Conservation (phyloP, 495 filamentous ascomycete species). For the Rostrohypoxylon terebratum region DNA sequence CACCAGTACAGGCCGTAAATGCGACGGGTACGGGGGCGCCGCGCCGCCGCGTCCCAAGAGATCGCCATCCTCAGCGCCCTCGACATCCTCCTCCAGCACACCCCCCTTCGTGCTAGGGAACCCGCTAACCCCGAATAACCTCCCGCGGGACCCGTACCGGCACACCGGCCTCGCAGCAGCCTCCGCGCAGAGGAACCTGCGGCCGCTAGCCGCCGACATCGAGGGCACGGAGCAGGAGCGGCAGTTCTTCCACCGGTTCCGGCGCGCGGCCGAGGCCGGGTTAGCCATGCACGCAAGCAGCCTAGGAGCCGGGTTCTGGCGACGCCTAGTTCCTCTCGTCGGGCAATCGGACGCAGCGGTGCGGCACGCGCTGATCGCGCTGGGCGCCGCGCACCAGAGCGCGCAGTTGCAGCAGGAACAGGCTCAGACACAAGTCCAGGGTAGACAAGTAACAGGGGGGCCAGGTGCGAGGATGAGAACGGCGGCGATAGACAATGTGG, state of each 20-base stretch:
- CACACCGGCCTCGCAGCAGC: constrained; percentile 50
- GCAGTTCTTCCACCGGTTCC: constrained; percentile 51
- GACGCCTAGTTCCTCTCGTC: constrained; percentile 48
- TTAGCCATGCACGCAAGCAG: constrained; percentile 35
- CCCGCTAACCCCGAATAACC: background rate
- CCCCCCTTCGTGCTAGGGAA: background rate
- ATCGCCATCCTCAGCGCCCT: constrained; percentile 10
- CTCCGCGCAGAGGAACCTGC: constrained; percentile 51
- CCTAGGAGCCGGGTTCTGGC: constrained; percentile 52
- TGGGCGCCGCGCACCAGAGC: constrained; percentile 51
- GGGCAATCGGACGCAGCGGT: constrained; percentile 53
- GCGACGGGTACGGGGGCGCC: constrained; percentile 56
- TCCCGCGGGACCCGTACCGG: constrained; percentile 24
- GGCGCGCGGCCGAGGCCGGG: constrained; percentile 37
- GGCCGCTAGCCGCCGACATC: constrained; percentile 53
- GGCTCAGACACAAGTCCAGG: background rate
- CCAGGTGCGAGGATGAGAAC: background rate
- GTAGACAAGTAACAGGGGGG: background rate
- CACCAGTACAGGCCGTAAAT: constrained; percentile 57
- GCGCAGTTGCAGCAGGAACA: constrained; percentile 28
- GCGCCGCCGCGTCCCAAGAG: constrained; percentile 45
- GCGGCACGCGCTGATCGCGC: constrained; percentile 55
- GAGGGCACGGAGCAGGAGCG: constrained; percentile 52
- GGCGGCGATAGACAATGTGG: background rate
- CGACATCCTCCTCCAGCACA: background rate